Evolutionary conservation across 441 rosid species (phyloP).

Genomic region (Erysimum cheiri): DNA sequence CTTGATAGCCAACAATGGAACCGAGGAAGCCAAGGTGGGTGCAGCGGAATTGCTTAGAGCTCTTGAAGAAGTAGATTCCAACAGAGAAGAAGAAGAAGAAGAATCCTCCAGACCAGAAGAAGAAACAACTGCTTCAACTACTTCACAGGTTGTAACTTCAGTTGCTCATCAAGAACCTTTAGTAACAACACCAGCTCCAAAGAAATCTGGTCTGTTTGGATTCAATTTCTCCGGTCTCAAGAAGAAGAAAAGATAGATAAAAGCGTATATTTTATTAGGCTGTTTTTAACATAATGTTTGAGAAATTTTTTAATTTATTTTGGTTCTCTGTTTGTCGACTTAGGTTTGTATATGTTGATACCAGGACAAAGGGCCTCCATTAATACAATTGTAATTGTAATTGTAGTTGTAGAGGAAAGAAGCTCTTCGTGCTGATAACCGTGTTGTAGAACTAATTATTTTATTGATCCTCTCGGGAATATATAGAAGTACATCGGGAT

Average conservation of each 20-base stretch:
- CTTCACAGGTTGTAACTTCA: conserved; percentile 23
- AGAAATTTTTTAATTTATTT: not conserved
- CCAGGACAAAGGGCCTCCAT: conserved; percentile 4
- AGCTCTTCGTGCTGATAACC: no score
- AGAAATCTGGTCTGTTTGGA: conserved; percentile 50
- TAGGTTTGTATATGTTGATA: conserved; percentile 32
- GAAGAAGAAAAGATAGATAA: conserved; percentile 36
- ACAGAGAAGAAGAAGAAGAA: conserved; percentile 32
- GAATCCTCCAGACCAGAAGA: conserved; percentile 35
- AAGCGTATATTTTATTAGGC: conserved; percentile 3
- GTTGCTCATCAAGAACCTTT: conserved; percentile 12
- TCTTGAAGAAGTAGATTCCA: conserved; percentile 50
- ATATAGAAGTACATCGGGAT: no score
- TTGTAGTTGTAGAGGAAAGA: no score
- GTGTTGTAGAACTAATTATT: no score
- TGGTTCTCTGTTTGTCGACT: conserved; percentile 27
- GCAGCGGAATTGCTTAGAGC: conserved; percentile 80
- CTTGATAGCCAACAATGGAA: conserved; percentile 64
- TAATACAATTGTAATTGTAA: conserved; percentile 24
- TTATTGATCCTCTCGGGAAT: no score
- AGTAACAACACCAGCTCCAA: conserved; percentile 42
- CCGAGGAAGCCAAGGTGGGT: conserved; percentile 56
- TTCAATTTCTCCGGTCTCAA: conserved; percentile 38
- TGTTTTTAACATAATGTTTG: conserved; percentile 20
- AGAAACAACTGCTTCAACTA: conserved; percentile 28